Base-by-base conservation (phyloP, 495 filamentous ascomycete genomes). In the Neurospora sp. region DNA sequence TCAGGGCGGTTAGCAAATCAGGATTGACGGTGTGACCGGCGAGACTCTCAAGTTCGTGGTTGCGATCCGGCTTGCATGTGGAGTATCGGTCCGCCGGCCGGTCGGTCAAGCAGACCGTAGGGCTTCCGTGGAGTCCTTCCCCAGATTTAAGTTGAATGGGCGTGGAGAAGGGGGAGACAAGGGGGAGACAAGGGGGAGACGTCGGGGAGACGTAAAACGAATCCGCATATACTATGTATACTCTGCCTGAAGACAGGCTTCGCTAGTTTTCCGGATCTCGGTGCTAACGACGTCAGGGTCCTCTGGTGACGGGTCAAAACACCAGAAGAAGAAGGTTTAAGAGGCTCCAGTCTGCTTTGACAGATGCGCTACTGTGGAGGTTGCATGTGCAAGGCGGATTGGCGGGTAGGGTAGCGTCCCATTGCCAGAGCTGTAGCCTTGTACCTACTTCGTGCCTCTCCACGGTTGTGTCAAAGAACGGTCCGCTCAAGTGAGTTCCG, bases 31-130 rank as follows among this genome's bases (percentile, higher is more conserved):
- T 39, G 18, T 59, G 42, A 10, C 53, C 27, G 53, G 53, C 27
- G 20, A 40, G 35, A n/a, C 35, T 48, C 44, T 71, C 73, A 75
- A 79, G 74, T 72, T 76, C 73, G 79, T 74, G 75, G 69, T 72
- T 53, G 74, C 73, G 80, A 81, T 80, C 79, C 76, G 75, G 79
- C 75, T 44, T 77, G 76, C 75, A 80, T 77, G 77, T 81, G 80
- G 80, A 82, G 79, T 82, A 75, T 80, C 80, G 80, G 80, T 75
- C 80, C 80, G 80, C 41, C 77, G 72, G 75, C 80, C 80, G 80
- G 78, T 69, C 69, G 80, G 78, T 71, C 69, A 69, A 53, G 48
- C 48, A 59, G 22, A 20, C 48, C 20, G 20, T 59, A 59, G 20
- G 53, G 53, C 53, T 65, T 65, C 53, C 27, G 53, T 65, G 53